Base-by-base conservation (phyloP, 1,139 yeast genomes). In the Hansenula sp. region DNA sequence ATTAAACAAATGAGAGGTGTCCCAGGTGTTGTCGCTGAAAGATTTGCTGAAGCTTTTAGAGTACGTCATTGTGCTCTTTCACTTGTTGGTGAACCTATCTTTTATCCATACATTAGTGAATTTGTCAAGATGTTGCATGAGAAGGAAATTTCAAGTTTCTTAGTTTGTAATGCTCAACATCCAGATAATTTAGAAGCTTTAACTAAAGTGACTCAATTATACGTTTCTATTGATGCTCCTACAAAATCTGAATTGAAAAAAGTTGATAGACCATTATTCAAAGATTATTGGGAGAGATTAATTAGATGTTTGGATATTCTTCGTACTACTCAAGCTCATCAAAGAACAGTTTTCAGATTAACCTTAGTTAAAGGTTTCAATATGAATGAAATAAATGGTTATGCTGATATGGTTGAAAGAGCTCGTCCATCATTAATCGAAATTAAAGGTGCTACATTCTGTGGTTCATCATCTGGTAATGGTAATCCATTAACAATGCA, bases 161-260 rank as follows among this genome's bases (percentile, higher is more conserved):
- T 89, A 56, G 97, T 89, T 14, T 89, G 97, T 66, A 89, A 89
- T 60, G 97, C 97, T 10, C 97, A 89, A 65, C 97, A 89, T 62
- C 97, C 97, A 2, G 90, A 82, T 45, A 83, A 88, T 47, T 69
- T 89, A 48, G 79, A 76, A 20, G 71, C 72, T 8, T 68, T 89
- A 55, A 64, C 75, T 22, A 82, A 82, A 53, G 97, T 89, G 6
- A 89, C 97, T 1, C 97, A 89, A 64, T 70, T 89, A 41, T 89
- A 89, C 55, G 96, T 89, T 18, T 85, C 95, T 42, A 89, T 89
- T 52, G 97, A 89, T 67, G 97, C 97, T 0, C 84, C 95, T 27
- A 84, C 89, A 17, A 86, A 83, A 60, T 73, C 75, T 21, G 88
- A 85, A 48, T 72, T 89, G 60, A 85, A 86, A 53, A 79, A 78